phyloP scores from a whole-genome alignment of 352 stramenopile genomes.

The Pythium dissimile region DNA sequence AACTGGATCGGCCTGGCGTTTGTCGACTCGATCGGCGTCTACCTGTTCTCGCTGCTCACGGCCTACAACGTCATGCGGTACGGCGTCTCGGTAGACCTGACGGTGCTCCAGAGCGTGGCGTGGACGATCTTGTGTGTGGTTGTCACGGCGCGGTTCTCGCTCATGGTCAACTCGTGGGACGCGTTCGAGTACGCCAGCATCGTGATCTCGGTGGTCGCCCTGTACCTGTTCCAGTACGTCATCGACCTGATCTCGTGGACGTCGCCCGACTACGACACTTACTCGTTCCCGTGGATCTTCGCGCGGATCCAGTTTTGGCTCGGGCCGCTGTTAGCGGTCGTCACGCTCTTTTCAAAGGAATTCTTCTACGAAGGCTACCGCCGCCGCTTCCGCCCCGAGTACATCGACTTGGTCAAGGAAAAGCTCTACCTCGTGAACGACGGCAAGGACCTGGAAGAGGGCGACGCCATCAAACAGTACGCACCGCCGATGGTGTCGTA shows the following conservation, averaged over 20 bases:
- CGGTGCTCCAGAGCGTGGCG: conserved; percentile 55
- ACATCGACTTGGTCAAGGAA: conserved; percentile 73
- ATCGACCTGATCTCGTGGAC: conserved; percentile 65
- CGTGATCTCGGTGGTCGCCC: conserved; percentile 40
- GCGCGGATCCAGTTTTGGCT: conserved; percentile 64
- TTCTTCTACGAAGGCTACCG: conserved; percentile 65
- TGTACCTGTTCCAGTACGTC: conserved; percentile 69
- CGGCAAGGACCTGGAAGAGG: conserved; percentile 8
- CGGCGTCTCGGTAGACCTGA: conserved; percentile 53
- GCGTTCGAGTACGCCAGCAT: conserved; percentile 54
- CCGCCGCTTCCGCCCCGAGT: conserved; percentile 62
- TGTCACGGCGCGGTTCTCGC: conserved; percentile 70
- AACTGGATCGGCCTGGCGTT: conserved; percentile 78
- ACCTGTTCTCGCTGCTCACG: conserved; percentile 47
- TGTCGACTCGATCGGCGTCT: conserved; percentile 77
- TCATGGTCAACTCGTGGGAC: conserved; percentile 84
- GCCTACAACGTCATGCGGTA: conserved; percentile 58
- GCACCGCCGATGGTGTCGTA: conserved; percentile 53
- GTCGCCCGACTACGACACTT: conserved; percentile 53
- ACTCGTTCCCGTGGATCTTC: conserved; percentile 82
- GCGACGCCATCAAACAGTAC: conserved; percentile 42
- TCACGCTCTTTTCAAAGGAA: conserved; percentile 65
- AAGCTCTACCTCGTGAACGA: conserved; percentile 18
- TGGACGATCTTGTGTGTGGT: conserved; percentile 81
- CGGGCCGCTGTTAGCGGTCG: conserved; percentile 63